phyloP scores from a whole-genome alignment of 1,284 basidiomycete genomes.

The Takashimella tepidaria region DNA sequence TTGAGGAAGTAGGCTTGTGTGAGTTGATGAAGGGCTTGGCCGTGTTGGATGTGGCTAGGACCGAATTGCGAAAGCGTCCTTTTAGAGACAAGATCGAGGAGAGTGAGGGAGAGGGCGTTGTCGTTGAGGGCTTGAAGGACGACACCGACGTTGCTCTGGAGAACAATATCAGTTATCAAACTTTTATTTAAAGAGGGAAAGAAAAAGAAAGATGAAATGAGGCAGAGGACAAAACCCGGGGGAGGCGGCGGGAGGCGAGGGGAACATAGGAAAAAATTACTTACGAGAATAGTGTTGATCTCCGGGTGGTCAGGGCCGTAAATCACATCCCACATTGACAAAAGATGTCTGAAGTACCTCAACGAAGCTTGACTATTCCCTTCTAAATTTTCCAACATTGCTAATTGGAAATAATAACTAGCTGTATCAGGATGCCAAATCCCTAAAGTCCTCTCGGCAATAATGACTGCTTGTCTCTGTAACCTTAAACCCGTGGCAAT shows the following conservation, averaged over 20 bases:
- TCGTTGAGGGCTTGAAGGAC: slow-evolving; percentile 46
- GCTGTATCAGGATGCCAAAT: slow-evolving; percentile 54
- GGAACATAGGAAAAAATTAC: slow-evolving; percentile 25
- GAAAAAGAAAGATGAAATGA: no score
- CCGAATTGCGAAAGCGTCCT: slow-evolving; percentile 39
- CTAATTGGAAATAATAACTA: slow-evolving; percentile 55
- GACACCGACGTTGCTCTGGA: slow-evolving; percentile 44
- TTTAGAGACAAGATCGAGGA: slow-evolving; percentile 38
- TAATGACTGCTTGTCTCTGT: slow-evolving; percentile 55
- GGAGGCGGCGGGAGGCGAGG: no score
- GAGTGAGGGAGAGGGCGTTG: slow-evolving; percentile 34
- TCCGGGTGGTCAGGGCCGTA: slow-evolving; percentile 54
- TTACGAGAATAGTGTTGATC: slow-evolving; percentile 50
- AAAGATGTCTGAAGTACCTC: slow-evolving; percentile 52
- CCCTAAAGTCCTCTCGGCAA: slow-evolving; percentile 54
- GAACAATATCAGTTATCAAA: slow-evolving; percentile 7
- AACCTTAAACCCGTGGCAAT: slow-evolving; percentile 51
- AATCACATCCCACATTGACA: slow-evolving; percentile 53
- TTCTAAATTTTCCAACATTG: slow-evolving; percentile 52
- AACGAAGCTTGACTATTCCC: slow-evolving; percentile 49
- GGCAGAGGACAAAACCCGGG: no score
- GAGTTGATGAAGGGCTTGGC: slow-evolving; percentile 44
- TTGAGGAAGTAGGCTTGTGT: slow-evolving; percentile 48
- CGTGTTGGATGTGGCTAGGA: slow-evolving; percentile 39
- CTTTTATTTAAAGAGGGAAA: no score